These are phyloP conservation scores for Kappamyces sp. DNA, from an alignment of 192 early-diverging fungal species.

Conservation along the genomic window DNA sequence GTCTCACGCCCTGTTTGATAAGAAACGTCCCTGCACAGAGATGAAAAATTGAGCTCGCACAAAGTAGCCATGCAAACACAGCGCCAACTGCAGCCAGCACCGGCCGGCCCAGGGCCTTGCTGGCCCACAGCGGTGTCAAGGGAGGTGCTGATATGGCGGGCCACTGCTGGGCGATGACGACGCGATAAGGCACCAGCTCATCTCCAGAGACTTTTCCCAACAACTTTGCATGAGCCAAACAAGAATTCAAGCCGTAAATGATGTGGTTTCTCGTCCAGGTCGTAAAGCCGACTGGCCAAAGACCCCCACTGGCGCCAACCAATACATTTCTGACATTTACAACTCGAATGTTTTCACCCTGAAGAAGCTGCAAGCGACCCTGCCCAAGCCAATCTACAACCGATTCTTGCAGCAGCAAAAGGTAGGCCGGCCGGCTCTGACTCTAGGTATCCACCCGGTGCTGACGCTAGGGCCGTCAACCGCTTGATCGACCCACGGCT, in stretches of 20 bases:
- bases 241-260: conserved; percentile 50
- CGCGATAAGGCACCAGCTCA: too few species aligned
- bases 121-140: too few species aligned
- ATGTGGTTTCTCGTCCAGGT: conserved; percentile 55
- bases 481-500: conserved; percentile 87
- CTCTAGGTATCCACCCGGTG: not conserved
- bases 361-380: conserved; percentile 77
- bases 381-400: conserved; percentile 94
- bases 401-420: conserved; percentile 88
- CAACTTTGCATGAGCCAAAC: not conserved
- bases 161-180: too few species aligned
- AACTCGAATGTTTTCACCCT: conserved; percentile 92
- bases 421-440: conserved; percentile 24
- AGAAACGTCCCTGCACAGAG: too few species aligned
- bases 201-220: too few species aligned
- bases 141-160: too few species aligned
- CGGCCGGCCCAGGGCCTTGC: too few species aligned
- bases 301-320: conserved; percentile 56
- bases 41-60: too few species aligned
- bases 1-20: too few species aligned
- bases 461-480: conserved; percentile 65
- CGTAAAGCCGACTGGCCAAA: conserved; percentile 78
- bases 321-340: conserved; percentile 86
- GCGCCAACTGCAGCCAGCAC: too few species aligned
- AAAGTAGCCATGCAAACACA: too few species aligned